Base-by-base conservation (phyloP, 179 eudicot genomes). In the Nepenthes alata region DNA sequence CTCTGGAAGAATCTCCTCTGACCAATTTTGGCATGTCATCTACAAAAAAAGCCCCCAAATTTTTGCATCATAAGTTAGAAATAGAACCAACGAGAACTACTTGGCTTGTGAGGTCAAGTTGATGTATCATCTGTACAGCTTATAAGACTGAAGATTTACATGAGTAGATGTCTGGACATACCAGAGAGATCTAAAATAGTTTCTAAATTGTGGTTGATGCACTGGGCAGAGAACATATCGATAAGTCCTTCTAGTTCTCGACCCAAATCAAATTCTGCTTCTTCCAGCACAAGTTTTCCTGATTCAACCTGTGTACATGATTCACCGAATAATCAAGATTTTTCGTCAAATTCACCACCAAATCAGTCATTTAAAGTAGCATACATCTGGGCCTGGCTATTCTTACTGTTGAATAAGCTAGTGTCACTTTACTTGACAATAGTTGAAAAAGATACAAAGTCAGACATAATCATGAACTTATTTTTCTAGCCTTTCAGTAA, bases 181-280 rank as follows among this genome's bases (percentile, higher is more conserved):
- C 99, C 99, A 7, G 99, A 77, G 56, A 89, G 97, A 78, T 94
- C 95, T 62, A 94, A 77, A 75, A 87, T 74, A 58, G 81, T 90
- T 61, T 94, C 99, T 45, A 93, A 91, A 53, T 89, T 87, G 70
- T 87, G 95, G 73, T 87, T 87, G 67, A 87, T 84, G 67, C 98
- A 82, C 79, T 89, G 97, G 65, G 89, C 97, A 35, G 97, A 89
- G 80, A 89, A 94, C 94, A 94, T 87, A 72, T 94, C 97, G 51
- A 90, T 71, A 54, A 94, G 91, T 71, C 95, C 99, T 80, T 94
- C 99, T 64, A 94, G 95, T 72, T 94, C 99, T 77, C 91, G 65
- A 11, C 90, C 91, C 76, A 94, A 73, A 80, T 89, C 89, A 71
- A 94, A 94, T 59, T 89, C 97, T 47, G 94, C 73, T 78, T 84